These are phyloP conservation scores for Exophiala aquamarina DNA, from an alignment of 2,329 filamentous ascomycete genomes.

Conservation along the genomic window DNA sequence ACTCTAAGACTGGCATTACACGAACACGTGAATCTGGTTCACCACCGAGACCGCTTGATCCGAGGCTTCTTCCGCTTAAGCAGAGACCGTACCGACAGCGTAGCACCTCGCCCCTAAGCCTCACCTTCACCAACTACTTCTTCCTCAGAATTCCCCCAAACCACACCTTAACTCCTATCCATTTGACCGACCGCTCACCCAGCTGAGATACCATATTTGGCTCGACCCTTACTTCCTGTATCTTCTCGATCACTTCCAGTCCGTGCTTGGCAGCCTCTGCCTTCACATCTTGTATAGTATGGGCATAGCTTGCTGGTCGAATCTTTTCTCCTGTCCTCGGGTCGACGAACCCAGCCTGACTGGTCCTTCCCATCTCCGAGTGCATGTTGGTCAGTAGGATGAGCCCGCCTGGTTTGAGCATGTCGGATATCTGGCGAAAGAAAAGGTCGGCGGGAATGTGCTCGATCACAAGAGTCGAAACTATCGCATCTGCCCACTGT, in stretches of 20 bases:
- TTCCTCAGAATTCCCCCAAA: conserved; percentile 51
- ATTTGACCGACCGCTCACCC: conserved; percentile 63
- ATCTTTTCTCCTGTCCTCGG: conserved; percentile 55
- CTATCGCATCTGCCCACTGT: conserved; percentile 35
- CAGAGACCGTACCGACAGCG: background rate
- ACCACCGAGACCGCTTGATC: conserved; percentile 62
- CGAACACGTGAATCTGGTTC: conserved; percentile 62
- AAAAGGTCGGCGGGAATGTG: conserved; percentile 59
- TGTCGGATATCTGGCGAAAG: conserved; percentile 48
- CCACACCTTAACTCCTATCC: conserved; percentile 56
- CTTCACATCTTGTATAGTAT: conserved; percentile 55
- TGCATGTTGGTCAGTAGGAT: conserved; percentile 70
- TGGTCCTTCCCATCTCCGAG: conserved; percentile 55
- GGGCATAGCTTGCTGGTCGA: conserved; percentile 58
- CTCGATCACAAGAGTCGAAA: conserved; percentile 65
- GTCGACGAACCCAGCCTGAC: conserved; percentile 64
- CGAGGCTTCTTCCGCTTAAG: conserved; percentile 22
- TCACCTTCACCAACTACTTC: conserved; percentile 9
- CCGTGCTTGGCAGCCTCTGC: conserved; percentile 48
- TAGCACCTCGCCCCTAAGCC: background rate
- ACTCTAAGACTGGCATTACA: conserved; percentile 60
- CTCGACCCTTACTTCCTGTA: conserved; percentile 47
- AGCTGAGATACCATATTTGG: conserved; percentile 58
- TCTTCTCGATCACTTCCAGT: conserved; percentile 45
- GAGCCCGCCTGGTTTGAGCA: conserved; percentile 49